A percentile compares a stretch with the other conserved stretches of the same genome.
These are phyloP conservation scores for Bryopsis sp. DNA, from an alignment of 139 green algal species.

Conservation along the genomic window DNA sequence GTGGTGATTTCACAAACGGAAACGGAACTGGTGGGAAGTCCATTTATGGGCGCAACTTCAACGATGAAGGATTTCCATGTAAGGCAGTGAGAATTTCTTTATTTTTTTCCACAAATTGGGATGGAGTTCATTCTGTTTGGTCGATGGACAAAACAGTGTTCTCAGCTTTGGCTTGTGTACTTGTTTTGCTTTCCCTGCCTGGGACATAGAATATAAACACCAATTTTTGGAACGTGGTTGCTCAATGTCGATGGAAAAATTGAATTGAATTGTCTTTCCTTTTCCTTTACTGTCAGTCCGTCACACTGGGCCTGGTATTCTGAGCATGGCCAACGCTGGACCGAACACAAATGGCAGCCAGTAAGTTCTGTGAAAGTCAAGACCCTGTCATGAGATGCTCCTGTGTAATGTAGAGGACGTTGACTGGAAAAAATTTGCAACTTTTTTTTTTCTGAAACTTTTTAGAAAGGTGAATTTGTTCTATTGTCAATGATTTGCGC, in stretches of 20 bases:
- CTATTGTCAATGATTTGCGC: not conserved
- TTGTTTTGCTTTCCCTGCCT: no score
- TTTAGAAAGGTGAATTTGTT: no score
- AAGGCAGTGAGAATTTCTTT: not conserved
- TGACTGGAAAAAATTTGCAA: no score
- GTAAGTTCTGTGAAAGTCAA: conserved; percentile 13
- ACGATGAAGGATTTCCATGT: conserved; percentile 29
- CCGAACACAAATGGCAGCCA: conserved; percentile 66
- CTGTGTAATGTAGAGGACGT: no score
- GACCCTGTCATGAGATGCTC: not conserved
- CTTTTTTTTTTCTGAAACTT: no score
- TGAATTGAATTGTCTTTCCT: no score
- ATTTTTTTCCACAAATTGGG: not conserved
- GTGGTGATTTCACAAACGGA: conserved; percentile 42
- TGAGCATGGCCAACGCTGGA: conserved; percentile 71
- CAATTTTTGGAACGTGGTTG: conserved; percentile 7
- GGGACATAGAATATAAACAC: no score
- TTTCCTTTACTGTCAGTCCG: conserved; percentile 21
- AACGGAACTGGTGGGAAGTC: conserved; percentile 45
- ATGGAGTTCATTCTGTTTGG: no score
- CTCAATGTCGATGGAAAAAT: no score
- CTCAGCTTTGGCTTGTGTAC: no score
- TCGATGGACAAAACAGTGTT: no score
- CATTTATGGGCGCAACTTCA: conserved; percentile 59
- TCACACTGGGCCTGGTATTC: conserved; percentile 24